Base-by-base conservation (phyloP, 129 eudicot species). In the Centella asiatica region DNA sequence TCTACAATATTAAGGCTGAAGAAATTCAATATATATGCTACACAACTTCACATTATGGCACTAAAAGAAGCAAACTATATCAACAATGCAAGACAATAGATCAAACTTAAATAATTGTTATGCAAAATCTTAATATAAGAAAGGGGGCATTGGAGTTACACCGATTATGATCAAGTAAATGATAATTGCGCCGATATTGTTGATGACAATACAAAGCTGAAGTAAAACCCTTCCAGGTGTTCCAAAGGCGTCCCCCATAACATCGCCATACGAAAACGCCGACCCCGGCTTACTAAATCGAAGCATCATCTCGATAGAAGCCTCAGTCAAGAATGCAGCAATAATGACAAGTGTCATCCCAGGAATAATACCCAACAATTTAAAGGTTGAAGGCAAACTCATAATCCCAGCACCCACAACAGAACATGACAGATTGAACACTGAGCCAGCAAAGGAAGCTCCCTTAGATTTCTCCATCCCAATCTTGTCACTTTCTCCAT, bases 341-440 rank as follows among this genome's bases (percentile, higher is more conserved):
- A 58, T 1, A 9, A 58, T 19, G 20, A 58, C 63, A 3, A 58
- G 63, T 0, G 40, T 14, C 33, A 25, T 34, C 8, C 45, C 63
- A 36, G 63, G 63, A 33, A 58, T 46, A 58, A 58, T 15, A 33
- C 63, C 63, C 34, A 58, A 34, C 44, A 58, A 58, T 34, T 58
- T 58, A 4, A 58, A 33, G 40, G 25, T 20, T 12, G 47, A 58
- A 58, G 63, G 63, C 63, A 58, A 20, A 58, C 63, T 58, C 63
- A 58, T 58, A 8, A 58, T 58, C 63, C 63, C 63, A 22, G 63
- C 63, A 58, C 63, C 63, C 63, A 58, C 47, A 29, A 34, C 34
- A n/a, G 63, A 33, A 29, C 63, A 58, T 31, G 63, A 58, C 13
- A 58, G 63, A 58, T 58, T 58, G 37, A 58, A 58, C 46, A 58